Percentiles rank a stretch among this genome's conserved stretches.
These are phyloP conservation scores for Fusarium pseudoanthophilum DNA, from an alignment of 2,329 filamentous ascomycete species.

Conservation along the genomic window DNA sequence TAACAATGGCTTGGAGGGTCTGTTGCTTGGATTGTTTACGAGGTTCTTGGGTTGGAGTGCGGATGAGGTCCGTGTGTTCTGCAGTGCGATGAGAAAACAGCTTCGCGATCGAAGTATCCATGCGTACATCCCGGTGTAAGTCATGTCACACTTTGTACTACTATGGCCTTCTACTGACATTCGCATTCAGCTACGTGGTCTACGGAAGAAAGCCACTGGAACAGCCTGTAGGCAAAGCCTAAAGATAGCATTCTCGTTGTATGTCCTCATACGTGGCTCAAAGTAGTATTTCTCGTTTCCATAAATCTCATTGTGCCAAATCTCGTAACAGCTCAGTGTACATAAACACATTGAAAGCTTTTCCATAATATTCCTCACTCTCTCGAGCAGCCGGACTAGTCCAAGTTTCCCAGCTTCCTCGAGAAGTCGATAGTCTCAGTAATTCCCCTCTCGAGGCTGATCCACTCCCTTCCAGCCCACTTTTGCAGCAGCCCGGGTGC, in stretches of 20 bases:
- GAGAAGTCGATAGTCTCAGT: constrained; percentile 23
- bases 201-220: constrained; percentile 1
- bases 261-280: too few species aligned
- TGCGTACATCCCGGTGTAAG: constrained; percentile 29
- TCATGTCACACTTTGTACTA: rapidly evolving
- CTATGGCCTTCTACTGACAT: not conserved
- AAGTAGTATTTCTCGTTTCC: not conserved
- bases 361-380: rapidly evolving
- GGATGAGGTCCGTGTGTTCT: constrained; percentile 19
- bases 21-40: constrained; percentile 11
- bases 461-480: constrained; percentile 37
- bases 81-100: constrained; percentile 18
- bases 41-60: constrained; percentile 13
- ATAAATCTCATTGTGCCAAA: not conserved
- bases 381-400: not conserved
- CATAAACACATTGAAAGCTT: not conserved
- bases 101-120: constrained; percentile 13
- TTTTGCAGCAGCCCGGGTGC: constrained; percentile 21
- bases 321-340: not conserved
- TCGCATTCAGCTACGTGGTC: not conserved
- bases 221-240: not conserved
- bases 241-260: rapidly evolving
- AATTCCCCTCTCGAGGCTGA: constrained; percentile 10
- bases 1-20: constrained; percentile 7
- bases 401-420: constrained; percentile 1